Conservation (phyloP, 1,284 basidiomycete genomes). For the Laetiporus sulphureus region DNA sequence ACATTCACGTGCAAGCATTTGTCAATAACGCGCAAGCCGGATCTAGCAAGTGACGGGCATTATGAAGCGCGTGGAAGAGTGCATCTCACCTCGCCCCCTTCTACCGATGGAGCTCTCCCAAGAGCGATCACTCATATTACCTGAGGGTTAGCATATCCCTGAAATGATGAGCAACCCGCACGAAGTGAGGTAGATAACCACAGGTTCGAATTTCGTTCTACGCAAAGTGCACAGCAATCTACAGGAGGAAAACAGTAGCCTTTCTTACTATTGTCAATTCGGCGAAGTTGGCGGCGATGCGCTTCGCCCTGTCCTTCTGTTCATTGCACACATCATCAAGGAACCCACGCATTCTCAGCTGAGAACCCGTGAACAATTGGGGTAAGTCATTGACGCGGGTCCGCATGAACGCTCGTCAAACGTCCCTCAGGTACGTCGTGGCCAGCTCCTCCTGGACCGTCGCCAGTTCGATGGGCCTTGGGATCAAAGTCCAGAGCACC, state of each 20-base stretch:
- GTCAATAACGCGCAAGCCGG: too few species aligned
- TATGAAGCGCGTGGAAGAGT: conserved; percentile 15
- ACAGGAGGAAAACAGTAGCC: conserved; percentile 22
- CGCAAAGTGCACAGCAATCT: conserved; percentile 18
- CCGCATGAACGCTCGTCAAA: not conserved
- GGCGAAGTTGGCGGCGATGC: conserved; percentile 17
- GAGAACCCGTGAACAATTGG: conserved; percentile 25
- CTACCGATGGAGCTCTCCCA: conserved; percentile 14
- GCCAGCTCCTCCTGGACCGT: conserved; percentile 13
- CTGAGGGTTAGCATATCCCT: conserved; percentile 12
- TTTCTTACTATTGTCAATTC: conserved; percentile 25
- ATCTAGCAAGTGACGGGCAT: too few species aligned
- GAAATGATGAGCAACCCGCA: not conserved
- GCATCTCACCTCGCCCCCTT: conserved; percentile 13
- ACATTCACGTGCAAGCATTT: too few species aligned
- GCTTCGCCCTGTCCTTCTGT: conserved; percentile 14
- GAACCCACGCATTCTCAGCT: conserved; percentile 24
- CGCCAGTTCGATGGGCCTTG: conserved; percentile 19
- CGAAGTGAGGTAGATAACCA: too few species aligned
- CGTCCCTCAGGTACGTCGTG: conserved; percentile 25
- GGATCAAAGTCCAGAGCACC: conserved; percentile 23
- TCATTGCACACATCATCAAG: conserved; percentile 21
- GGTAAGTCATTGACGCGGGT: conserved; percentile 12
- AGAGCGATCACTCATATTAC: conserved; percentile 18
- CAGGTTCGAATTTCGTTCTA: conserved; percentile 19